Evolutionary conservation across 2,329 filamentous ascomycete genomes (phyloP).

Genomic region (Epichloe gansuensis): DNA sequence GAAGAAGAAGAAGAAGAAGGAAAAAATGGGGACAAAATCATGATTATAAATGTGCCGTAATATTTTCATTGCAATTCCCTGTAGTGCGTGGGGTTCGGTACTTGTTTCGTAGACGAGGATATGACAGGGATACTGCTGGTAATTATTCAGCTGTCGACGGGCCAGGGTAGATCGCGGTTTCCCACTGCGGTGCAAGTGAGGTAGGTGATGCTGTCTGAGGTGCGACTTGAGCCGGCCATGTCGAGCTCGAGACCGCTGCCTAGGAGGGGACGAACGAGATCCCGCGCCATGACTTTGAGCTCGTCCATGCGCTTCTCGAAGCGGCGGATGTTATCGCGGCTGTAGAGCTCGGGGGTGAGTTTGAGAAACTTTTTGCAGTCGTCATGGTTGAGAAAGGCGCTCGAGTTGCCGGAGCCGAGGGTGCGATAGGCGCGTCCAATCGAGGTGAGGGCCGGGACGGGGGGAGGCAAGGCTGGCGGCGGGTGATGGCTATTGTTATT

Average conservation of each 20-base stretch:
- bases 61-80: too few species aligned
- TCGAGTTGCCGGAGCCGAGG: conserved; percentile 47
- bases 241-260: conserved; percentile 75
- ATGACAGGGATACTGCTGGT: too few species aligned
- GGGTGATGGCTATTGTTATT: conserved; percentile 2
- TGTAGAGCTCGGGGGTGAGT: conserved; percentile 68
- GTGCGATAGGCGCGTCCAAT: conserved; percentile 65
- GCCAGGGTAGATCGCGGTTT: conserved; percentile 39
- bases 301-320: conserved; percentile 85
- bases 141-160: conserved; percentile 20
- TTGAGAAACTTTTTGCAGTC: conserved; percentile 88
- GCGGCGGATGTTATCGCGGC: conserved; percentile 67
- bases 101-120: not conserved
- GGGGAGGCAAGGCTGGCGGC: conserved; percentile 18
- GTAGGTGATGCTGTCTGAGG: conserved; percentile 32
- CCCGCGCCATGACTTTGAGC: conserved; percentile 70
- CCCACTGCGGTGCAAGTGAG: conserved; percentile 37
- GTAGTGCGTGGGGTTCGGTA: too few species aligned
- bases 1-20: not conserved
- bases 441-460: conserved; percentile 38
- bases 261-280: conserved; percentile 76
- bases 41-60: not conserved
- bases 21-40: not conserved
- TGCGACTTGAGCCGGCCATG: conserved; percentile 30
- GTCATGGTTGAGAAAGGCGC: conserved; percentile 65